These are phyloP conservation scores for Saccharum spontaneum DNA, from an alignment of 176 grass and related monocot genomes.

Conservation along the genomic window DNA sequence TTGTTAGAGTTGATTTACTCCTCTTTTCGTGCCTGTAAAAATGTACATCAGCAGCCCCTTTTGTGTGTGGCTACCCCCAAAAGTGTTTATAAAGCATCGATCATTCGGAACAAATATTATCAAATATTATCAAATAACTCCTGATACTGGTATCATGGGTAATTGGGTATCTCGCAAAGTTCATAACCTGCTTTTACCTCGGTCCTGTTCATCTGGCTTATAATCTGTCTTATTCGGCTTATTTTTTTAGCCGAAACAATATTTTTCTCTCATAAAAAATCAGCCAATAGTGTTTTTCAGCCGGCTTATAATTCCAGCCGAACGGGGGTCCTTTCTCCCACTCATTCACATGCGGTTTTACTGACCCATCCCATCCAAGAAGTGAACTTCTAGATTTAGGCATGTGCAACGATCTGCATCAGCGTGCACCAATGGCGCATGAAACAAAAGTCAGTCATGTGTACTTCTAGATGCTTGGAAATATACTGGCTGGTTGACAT, in stretches of 20 bases:
- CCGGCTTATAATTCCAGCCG: too few species aligned
- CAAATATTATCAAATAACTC: background rate
- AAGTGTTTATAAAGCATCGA: slow-evolving; percentile 26
- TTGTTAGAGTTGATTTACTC: slow-evolving; percentile 1
- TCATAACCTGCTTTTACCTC: background rate
- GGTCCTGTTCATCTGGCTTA: too few species aligned
- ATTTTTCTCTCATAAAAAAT: too few species aligned
- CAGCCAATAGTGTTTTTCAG: too few species aligned
- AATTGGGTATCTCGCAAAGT: background rate
- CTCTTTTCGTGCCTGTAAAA: slow-evolving; percentile 24
- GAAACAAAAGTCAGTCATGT: slow-evolving; percentile 28
- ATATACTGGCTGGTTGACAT: background rate
- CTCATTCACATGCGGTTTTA: background rate
- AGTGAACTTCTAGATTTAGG: background rate
- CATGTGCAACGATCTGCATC: background rate
- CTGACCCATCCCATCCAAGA: background rate
- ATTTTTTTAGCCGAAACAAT: too few species aligned
- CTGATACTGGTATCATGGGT: background rate
- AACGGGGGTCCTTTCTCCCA: background rate
- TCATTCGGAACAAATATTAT: background rate
- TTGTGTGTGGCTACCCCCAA: slow-evolving; percentile 34
- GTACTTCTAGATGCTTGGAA: slow-evolving; percentile 37
- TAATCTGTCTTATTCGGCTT: too few species aligned
- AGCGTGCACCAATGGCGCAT: background rate
- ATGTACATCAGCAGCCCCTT: slow-evolving; percentile 37